Percentiles rank a stretch among this genome's conserved stretches.
These are phyloP conservation scores for Trametes cinnabarina DNA, from an alignment of 768 basidiomycete genomes.

Conservation along the genomic window DNA sequence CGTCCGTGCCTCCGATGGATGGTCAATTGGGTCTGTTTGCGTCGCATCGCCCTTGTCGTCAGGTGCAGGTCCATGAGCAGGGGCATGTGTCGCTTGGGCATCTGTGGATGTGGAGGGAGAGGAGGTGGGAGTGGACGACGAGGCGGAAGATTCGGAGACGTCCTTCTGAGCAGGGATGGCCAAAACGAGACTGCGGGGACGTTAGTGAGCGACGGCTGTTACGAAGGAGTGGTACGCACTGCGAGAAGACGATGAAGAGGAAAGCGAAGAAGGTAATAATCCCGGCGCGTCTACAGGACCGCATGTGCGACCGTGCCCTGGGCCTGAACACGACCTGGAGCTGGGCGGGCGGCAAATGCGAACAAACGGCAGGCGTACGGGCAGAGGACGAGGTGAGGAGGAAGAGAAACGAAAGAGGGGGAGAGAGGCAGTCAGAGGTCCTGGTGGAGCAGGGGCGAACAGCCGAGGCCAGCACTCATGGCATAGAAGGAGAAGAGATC, in stretches of 20 bases:
- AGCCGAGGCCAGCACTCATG: conserved; percentile 12
- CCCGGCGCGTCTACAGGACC: neutral
- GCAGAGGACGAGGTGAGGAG: neutral
- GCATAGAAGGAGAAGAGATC: conserved; percentile 10
- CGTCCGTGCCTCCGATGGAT: neutral
- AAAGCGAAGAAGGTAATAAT: conserved; percentile 6
- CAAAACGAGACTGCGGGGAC: neutral
- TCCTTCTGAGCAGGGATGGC: conserved; percentile 10
- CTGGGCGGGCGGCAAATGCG: neutral
- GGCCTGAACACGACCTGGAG: conserved; percentile 1
- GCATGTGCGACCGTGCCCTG: conserved; percentile 18
- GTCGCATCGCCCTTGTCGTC: conserved; percentile 2
- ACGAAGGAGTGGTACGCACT: conserved; percentile 2
- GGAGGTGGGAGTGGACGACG: neutral
- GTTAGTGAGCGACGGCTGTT: neutral
- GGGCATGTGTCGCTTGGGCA: neutral
- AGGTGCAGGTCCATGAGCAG: neutral
- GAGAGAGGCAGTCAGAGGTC: neutral
- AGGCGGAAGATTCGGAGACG: neutral
- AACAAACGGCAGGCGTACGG: neutral
- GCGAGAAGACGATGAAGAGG: neutral
- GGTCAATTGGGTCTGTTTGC: neutral
- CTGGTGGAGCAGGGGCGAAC: conserved; percentile 1
- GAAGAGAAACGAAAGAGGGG: neutral
- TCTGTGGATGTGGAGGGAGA: neutral